Evolutionary conservation across 331 rosid species (phyloP), one percentile per base, ranked within the genome.

Genomic region (Pyracantha coccinea): DNA sequence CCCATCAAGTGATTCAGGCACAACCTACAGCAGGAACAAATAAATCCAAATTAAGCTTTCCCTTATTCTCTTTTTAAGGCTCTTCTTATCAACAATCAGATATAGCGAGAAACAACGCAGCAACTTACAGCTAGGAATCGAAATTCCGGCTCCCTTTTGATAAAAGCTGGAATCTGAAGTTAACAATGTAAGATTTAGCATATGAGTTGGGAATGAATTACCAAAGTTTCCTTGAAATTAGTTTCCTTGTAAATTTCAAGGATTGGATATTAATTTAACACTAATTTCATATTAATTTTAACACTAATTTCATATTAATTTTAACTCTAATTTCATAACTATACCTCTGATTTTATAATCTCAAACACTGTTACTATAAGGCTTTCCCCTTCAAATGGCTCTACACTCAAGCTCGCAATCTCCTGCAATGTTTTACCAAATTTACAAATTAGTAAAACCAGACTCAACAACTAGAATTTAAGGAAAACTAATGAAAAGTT

Each of bases 351-450:
- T 80, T 87, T 94, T 85, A 79, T 80, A 69, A 92, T 90, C 83
- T 94, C 92, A 71, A 94, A 94, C 13, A 89, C 88, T 6, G 99
- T 87, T 23, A 94, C 88, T 35, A 90, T 74, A 71, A 94, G 92
- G 45, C 78, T 85, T 84, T 94, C 99, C 54, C 85, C 97, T 55
- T 84, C 94, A 81, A 76, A 86, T 62, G 87, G 90, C 85, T 94
- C 99, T 61, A 90, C 97, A 71, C 96, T 92, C 82, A 94, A 89
- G 81, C 97, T 94, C 38, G 99, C 92, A 78, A 94, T 88, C 76
- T 94, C 99, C 97, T 94, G 82, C 74, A 73, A 76, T 78, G 3
- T 45, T 44, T 28, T 68, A 47, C 47, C 45, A 57, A 63, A 63
- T 19, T 75, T 8, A 23, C 33, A 74, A 60, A 38, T 0, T 17